These are phyloP conservation scores for Mycena polygramma DNA, from an alignment of 768 basidiomycete genomes.

Conservation along the genomic window DNA sequence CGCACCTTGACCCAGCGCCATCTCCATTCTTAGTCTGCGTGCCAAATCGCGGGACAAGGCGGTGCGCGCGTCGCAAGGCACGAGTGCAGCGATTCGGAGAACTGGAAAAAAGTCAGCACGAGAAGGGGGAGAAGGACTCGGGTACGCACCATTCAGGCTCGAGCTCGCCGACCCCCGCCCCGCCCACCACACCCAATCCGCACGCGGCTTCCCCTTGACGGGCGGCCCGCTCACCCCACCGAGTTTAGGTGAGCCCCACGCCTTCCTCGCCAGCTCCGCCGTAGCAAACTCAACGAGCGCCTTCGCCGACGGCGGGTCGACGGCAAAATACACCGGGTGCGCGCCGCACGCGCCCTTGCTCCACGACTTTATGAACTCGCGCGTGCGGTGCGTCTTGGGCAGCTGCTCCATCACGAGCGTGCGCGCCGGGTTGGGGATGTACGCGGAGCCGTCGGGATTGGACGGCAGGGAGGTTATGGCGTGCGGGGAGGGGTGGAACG, in stretches of 20 bases:
- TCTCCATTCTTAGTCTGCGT: no score
- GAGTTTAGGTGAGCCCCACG: slow-evolving; percentile 64
- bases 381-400: slow-evolving; percentile 61
- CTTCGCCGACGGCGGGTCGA: slow-evolving; percentile 58
- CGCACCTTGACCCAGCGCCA: no score
- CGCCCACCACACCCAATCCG: slow-evolving; percentile 65
- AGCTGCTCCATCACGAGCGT: slow-evolving; percentile 71
- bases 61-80: no score
- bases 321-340: slow-evolving; percentile 54
- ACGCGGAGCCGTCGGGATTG: slow-evolving; percentile 34
- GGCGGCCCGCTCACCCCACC: slow-evolving; percentile 49
- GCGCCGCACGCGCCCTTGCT: slow-evolving; percentile 52
- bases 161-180: slow-evolving; percentile 58
- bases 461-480: slow-evolving; percentile 36
- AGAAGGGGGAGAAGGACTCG: no score
- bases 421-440: slow-evolving; percentile 61
- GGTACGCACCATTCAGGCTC: no score
- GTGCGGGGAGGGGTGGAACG: slow-evolving; percentile 50
- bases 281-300: slow-evolving; percentile 66
- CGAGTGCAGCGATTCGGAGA: no score
- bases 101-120: no score
- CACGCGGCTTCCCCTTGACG: slow-evolving; percentile 58
- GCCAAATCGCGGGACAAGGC: no score
- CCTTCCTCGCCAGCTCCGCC: slow-evolving; percentile 58
- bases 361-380: slow-evolving; percentile 58